A percentile compares a stretch with the other conserved stretches of the same genome.
phyloP scores from a whole-genome alignment of 176 grass and related monocot species.

The Phoenix roebelenii region DNA sequence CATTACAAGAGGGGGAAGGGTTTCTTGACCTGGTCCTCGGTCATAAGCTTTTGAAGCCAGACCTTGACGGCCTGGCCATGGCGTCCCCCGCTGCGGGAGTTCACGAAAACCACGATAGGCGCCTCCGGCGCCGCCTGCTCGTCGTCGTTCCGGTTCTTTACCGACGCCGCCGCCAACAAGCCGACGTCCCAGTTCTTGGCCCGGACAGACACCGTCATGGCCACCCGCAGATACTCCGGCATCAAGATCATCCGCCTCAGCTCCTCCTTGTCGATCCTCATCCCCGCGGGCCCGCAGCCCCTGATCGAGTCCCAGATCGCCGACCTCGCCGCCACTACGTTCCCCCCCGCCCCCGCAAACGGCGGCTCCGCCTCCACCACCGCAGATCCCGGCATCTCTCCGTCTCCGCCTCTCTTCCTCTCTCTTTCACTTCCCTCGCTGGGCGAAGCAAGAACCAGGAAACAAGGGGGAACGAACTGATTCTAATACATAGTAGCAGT shows the following conservation, averaged over 20 bases:
- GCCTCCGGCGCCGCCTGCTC: slow-evolving; percentile 27
- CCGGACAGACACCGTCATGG: slow-evolving; percentile 35
- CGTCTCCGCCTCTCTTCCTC: slow-evolving; percentile 1
- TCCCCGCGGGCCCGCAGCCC: slow-evolving; percentile 53
- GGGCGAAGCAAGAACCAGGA: slow-evolving; percentile 4
- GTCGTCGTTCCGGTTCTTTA: neutral
- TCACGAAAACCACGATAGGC: slow-evolving; percentile 84
- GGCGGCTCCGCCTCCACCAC: slow-evolving; percentile 3
- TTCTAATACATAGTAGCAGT: neutral
- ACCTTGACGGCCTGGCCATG: slow-evolving; percentile 75
- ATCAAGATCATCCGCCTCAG: slow-evolving; percentile 62
- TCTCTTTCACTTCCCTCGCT: neutral
- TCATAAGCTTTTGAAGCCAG: slow-evolving; percentile 76
- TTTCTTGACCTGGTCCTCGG: slow-evolving; percentile 74
- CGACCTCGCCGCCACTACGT: slow-evolving; percentile 31
- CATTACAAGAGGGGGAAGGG: neutral
- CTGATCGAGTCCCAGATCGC: slow-evolving; percentile 89
- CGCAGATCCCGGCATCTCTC: slow-evolving; percentile 37
- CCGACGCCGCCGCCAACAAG: slow-evolving; percentile 6
- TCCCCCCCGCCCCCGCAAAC: slow-evolving; percentile 6
- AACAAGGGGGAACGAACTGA: neutral
- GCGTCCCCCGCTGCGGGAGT: slow-evolving; percentile 74
- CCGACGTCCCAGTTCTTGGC: slow-evolving; percentile 38
- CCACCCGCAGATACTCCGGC: slow-evolving; percentile 56
- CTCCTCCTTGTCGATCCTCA: slow-evolving; percentile 63